Base-by-base conservation (phyloP, 2,329 filamentous ascomycete genomes). In the Tolypocladium amazonense region DNA sequence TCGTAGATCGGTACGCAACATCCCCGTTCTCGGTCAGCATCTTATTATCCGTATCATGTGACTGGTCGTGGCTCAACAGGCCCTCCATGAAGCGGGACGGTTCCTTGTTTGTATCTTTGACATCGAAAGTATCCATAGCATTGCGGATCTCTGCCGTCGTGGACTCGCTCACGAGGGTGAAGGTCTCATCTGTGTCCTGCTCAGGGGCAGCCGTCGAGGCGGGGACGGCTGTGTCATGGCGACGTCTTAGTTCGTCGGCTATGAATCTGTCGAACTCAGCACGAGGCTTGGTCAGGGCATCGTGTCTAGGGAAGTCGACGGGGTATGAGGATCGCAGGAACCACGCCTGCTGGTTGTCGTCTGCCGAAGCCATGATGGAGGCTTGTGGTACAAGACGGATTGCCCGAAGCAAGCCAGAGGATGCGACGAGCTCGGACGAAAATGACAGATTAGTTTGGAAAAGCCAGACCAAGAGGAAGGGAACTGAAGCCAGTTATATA, bases 11-110 rank as follows among this genome's bases (percentile, higher is more conserved):
- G 62, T 77, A 75, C 7, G 82, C 76, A 2, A 81, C 65, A 61
- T 81, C 81, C 4, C 60, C 65, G 60, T 85, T 84, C 39, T 80
- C 75, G 0, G 81, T 86, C n/a, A 76, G 65, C 69, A 79, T 79
- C 68, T 76, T 78, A 66, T 78, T 77, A 2, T 75, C 67, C 54
- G 70, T 66, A 38, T 69, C 58, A 2, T 43, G 59, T 18, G 60
- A 41, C 4, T 63, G 62, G 12, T 37, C 52, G n/a, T 67, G 59
- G n/a, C 63, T 65, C 33, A 69, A 43, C 1, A 77, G 66, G 18
- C 68, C 71, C 3, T 71, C 60, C 67, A 77, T 72, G 62, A 76
- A 76, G 12, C 71, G 68, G 50, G 71, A 58, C 27, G 12, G 39
- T 37, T 54, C 30, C 11, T 20, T 30, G 27, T n/a, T 4, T 33